Percentiles rank a stretch among this genome's conserved stretches.
These are phyloP conservation scores for Phytophthora ramorum DNA, from an alignment of 352 stramenopile genomes.

Conservation along the genomic window DNA sequence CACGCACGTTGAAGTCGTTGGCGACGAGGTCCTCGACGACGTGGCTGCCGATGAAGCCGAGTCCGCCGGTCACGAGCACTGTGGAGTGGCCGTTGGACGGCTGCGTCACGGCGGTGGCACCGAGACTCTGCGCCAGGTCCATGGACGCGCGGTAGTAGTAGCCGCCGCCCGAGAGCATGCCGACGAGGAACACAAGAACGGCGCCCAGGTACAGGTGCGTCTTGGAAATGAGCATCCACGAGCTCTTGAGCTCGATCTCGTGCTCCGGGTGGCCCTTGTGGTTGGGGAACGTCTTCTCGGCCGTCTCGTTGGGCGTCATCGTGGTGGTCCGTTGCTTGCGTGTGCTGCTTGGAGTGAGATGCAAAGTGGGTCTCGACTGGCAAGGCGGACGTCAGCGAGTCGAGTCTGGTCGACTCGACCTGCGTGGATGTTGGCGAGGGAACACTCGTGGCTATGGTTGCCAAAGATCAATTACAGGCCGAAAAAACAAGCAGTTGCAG, in stretches of 20 bases:
- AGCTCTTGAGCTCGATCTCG: conserved; percentile 58
- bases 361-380: conserved; percentile 34
- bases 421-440: not conserved
- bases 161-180: conserved; percentile 67
- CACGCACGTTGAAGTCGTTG: conserved; percentile 75
- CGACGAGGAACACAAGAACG: conserved; percentile 68
- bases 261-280: conserved; percentile 51
- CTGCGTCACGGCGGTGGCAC: conserved; percentile 28
- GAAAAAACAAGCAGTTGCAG: conserved; percentile 14
- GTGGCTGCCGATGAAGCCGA: conserved; percentile 88
- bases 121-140: conserved; percentile 31
- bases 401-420: not conserved
- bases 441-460: conserved; percentile 7
- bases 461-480: conserved; percentile 19
- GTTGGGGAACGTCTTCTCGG: conserved; percentile 43
- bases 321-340: conserved; percentile 19
- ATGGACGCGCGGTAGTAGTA: conserved; percentile 55
- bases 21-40: conserved; percentile 80
- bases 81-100: conserved; percentile 44
- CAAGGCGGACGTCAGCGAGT: conserved; percentile 9
- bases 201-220: conserved; percentile 71
- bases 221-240: conserved; percentile 78
- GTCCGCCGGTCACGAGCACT: conserved; percentile 79
- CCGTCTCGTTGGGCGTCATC: conserved; percentile 26
- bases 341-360: conserved; percentile 43